Evolutionary conservation across 176 grass and related monocot species (phyloP).

Genomic region (Carex cristatella): DNA sequence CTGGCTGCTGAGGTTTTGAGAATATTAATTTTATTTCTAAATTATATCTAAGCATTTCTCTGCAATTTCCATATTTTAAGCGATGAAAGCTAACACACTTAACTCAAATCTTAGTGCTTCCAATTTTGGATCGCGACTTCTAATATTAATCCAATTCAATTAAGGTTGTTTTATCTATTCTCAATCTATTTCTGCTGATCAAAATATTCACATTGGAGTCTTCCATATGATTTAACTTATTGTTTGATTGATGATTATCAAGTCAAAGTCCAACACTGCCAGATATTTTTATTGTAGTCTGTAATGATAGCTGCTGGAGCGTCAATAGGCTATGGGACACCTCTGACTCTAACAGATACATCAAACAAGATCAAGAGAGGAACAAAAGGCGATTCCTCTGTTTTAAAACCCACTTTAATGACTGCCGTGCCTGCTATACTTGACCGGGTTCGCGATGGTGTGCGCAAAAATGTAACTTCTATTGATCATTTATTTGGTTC

Average conservation of each 20-base stretch:
- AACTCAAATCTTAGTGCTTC: not conserved
- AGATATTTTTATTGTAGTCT: slow-evolving; percentile 39
- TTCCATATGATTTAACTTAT: not conserved
- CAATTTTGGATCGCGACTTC: slow-evolving; percentile 2
- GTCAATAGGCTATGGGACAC: slow-evolving; percentile 83
- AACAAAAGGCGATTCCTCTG: slow-evolving; percentile 75
- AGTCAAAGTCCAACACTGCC: not conserved
- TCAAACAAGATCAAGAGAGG: slow-evolving; percentile 96
- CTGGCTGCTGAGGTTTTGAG: slow-evolving; percentile 76
- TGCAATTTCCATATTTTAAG: not conserved
- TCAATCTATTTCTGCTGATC: slow-evolving; percentile 14
- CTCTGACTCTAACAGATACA: slow-evolving; percentile 86
- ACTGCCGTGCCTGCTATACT: slow-evolving; percentile 95
- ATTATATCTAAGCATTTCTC: not conserved
- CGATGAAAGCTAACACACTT: not conserved
- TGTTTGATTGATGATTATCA: not conserved
- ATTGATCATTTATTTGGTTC: slow-evolving; percentile 8
- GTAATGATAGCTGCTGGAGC: slow-evolving; percentile 67
- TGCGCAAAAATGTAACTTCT: slow-evolving; percentile 76
- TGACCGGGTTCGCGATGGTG: slow-evolving; percentile 80
- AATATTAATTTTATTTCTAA: not conserved
- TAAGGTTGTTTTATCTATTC: slow-evolving; percentile 10
- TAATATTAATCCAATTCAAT: not conserved
- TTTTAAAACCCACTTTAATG: slow-evolving; percentile 75
- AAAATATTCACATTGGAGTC: not conserved